Evolutionary conservation across 495 filamentous ascomycete genomes (phyloP), one percentile per base, ranked within the genome.

Genomic region (Penicillium tannophilum): DNA sequence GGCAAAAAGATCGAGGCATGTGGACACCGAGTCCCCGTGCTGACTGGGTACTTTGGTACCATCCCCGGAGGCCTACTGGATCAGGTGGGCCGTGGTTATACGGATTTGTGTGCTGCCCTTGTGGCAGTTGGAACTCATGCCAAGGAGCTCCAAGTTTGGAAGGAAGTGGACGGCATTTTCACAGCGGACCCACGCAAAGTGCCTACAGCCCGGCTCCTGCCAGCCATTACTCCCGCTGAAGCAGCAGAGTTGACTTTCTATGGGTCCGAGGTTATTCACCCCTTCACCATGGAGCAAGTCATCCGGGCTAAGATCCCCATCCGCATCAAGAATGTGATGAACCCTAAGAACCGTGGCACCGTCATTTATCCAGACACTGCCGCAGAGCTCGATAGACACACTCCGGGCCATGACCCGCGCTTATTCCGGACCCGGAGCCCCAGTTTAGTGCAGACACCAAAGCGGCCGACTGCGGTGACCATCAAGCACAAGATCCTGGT

Each of bases 261-360:
- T 70, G 92, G 92, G 60, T 92, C 90, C 17, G 91, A 96, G 71
- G 94, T 98, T 63, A 97, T 98, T 62, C 94, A 98, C 66, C 94
- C 94, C 50, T 88, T 97, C 67, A 98, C 94, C 54, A 98, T 98
- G 91, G 92, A 98, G 75, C 94, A 97, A 70, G 94, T 94, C 51
- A 96, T 98, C 71, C 89, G 87, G 51, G 92, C 93, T 3, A 83
- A 83, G 53, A 98, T 98, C 71, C 91, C 89, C 9, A 95, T 97
- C 64, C 90, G 94, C 56, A 98, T 98, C 74, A 97, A 98, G 79
- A 98, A 98, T 71, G 94, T 98, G 68, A 93, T 95, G 78, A 97
- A 97, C 65, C 92, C 95, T 0, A 84, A 86, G 42, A 90, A 90
- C 54, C 83, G 85, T 55, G 94, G 94, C 49, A 99, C 94, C 28